Conservation (phyloP, 108 stramenopile species). For the Cyclotella atomus region DNA sequence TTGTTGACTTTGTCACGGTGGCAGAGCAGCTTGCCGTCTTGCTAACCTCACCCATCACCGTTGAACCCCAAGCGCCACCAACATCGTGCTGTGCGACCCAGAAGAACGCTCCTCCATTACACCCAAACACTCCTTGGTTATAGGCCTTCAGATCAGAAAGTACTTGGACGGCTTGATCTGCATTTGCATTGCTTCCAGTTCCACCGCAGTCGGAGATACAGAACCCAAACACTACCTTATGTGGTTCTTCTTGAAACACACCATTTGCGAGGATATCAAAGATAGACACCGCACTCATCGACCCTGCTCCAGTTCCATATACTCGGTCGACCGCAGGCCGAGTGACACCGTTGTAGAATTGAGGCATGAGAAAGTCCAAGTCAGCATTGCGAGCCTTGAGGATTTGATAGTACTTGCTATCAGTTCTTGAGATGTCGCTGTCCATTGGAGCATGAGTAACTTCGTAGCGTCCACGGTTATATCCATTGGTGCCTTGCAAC, state of each 20-base stretch:
- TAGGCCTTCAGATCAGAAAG: constrained; percentile 31
- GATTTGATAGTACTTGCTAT: constrained; percentile 52
- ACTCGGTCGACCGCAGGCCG: constrained; percentile 49
- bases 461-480: constrained; percentile 44
- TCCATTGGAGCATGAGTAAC: constrained; percentile 74
- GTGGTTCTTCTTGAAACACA: constrained; percentile 55
- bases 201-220: constrained; percentile 59
- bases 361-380: constrained; percentile 64
- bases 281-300: constrained; percentile 19
- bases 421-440: constrained; percentile 43
- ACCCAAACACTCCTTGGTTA: constrained; percentile 33
- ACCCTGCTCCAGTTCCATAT: constrained; percentile 21
- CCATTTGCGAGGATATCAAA: constrained; percentile 46
- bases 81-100: constrained; percentile 59
- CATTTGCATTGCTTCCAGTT: constrained; percentile 41
- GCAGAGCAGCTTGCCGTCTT: background rate
- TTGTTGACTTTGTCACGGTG: background rate
- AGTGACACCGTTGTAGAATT: constrained; percentile 63
- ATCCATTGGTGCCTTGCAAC: constrained; percentile 35
- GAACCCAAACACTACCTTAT: constrained; percentile 62
- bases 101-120: constrained; percentile 65
- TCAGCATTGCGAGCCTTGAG: constrained; percentile 30
- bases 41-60: background rate
- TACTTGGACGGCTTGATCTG: constrained; percentile 38
- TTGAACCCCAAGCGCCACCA: constrained; percentile 14